A percentile compares a stretch with the other conserved stretches of the same genome.
Conservation (phyloP, 257 asterid genomes). For the Fraxinus excelsior region DNA sequence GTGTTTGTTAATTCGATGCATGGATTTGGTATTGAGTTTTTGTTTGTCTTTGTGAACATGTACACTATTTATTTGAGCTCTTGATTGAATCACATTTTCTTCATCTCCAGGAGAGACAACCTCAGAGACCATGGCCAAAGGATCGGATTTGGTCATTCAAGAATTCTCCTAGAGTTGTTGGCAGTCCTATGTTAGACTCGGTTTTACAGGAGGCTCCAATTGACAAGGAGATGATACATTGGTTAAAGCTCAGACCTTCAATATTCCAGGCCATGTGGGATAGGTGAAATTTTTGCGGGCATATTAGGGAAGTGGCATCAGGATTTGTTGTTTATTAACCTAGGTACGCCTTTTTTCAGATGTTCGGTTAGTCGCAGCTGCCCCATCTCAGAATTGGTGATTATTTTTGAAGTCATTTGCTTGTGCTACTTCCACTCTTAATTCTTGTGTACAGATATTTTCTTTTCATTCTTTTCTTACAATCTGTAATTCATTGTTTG, state of each 20-base stretch:
- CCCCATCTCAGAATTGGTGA: slow-evolving; percentile 22
- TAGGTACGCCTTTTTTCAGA: not conserved
- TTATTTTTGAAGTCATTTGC: slow-evolving; percentile 25
- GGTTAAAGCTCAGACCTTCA: slow-evolving; percentile 84
- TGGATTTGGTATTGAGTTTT: not conserved
- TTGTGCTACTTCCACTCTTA: slow-evolving; percentile 32
- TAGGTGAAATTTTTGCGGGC: slow-evolving; percentile 68
- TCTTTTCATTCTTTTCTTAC: slow-evolving; percentile 40
- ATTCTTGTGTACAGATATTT: slow-evolving; percentile 80
- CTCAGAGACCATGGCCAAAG: slow-evolving; percentile 92
- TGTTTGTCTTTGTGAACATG: not conserved
- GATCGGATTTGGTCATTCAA: slow-evolving; percentile 90
- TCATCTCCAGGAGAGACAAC: slow-evolving; percentile 77
- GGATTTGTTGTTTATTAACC: slow-evolving; percentile 10
- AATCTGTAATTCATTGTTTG: slow-evolving; percentile 57
- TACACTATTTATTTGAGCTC: not conserved
- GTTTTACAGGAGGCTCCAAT: slow-evolving; percentile 54
- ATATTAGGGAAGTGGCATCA: slow-evolving; percentile 30
- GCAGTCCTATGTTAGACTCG: slow-evolving; percentile 90
- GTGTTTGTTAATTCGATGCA: not conserved
- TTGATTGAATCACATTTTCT: not conserved
- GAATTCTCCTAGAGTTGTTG: slow-evolving; percentile 56
- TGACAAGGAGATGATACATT: slow-evolving; percentile 78
- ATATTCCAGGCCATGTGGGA: slow-evolving; percentile 89
- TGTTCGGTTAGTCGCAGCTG: slow-evolving; percentile 33